Base-by-base conservation (phyloP, 768 basidiomycete genomes). In the Rickenella mellea region DNA sequence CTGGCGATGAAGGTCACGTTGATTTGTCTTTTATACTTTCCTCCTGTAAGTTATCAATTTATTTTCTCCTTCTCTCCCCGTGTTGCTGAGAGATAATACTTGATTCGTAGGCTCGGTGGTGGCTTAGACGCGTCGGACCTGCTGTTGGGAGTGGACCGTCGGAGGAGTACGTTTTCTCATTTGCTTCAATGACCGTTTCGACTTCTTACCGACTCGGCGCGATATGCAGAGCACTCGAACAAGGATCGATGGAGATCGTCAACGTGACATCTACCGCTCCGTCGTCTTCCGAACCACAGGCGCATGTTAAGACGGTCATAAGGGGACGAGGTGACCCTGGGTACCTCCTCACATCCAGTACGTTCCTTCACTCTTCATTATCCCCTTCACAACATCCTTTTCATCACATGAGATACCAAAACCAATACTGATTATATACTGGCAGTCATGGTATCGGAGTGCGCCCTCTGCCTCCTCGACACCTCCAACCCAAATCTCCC, bases 311-410 rank as follows among this genome's bases (percentile, higher is more conserved):
- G 52, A 78, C 77, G 5, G 68, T 68, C 5, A 66, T 89, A 48
- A 71, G 65, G 37, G 82, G 77, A 1, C 62, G 73, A 26, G 86
- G 86, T 6, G 89, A 92, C 53, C 85, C 89, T 6, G 84, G 86
- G 4, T 88, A 87, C 58, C 53, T 64, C 2, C 61, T 74, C 2
- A 76, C 78, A 14, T 58, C 80, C 6, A 54, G 78, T 77, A 57
- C 28, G 73, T 60, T 5, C 25, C 9, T 32, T 28, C 28, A 31
- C 17, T 31, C 27, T 9, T 17, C 5, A 5, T 14, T 30, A 15
- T n/a, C 20, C 29, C 39, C 29, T 47, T 17, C 31, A 48, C n/a
- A n/a, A n/a, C 46, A 21, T 48, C 47, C 14, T 40, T 49, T 43
- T 11, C 39, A 47, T 36, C 27, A 9, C 29, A 40, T 35, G 20